Percentiles rank a stretch among this genome's conserved stretches.
Conservation (phyloP, 768 basidiomycete genomes). For the Leccinellum luteum region DNA sequence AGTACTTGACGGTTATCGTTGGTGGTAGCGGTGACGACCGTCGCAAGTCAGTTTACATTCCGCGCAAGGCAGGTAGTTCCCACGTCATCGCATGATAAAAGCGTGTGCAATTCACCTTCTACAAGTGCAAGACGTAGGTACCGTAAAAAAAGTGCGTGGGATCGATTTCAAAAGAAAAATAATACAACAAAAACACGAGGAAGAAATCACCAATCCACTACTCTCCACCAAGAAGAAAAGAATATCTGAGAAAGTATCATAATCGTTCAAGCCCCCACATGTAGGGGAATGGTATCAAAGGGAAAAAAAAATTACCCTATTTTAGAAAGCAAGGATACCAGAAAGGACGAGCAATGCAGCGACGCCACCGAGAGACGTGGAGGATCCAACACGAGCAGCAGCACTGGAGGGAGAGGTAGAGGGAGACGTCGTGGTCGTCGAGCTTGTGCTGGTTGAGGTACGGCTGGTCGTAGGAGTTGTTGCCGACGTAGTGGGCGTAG, state of each 20-base stretch:
- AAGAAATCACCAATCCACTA: neutral
- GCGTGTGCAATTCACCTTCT: too few relatives aligned
- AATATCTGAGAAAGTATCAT: neutral
- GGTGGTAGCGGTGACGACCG: too few relatives aligned
- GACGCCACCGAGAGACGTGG: conserved; percentile 18
- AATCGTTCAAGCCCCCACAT: conserved; percentile 11
- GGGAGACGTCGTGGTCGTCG: conserved; percentile 21
- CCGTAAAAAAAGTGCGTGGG: too few relatives aligned
- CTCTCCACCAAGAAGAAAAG: conserved; percentile 10
- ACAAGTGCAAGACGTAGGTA: neutral
- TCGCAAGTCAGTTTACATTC: neutral
- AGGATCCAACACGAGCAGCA: conserved; percentile 21
- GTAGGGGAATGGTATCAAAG: conserved; percentile 2
- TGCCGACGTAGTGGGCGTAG: conserved; percentile 35
- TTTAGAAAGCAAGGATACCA: conserved; percentile 21
- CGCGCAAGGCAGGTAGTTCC: neutral
- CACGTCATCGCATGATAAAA: neutral
- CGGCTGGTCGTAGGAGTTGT: conserved; percentile 36
- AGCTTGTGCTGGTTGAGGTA: neutral
- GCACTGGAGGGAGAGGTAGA: conserved; percentile 19
- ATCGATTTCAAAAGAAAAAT: neutral
- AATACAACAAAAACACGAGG: conserved; percentile 22
- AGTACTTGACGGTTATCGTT: neutral
- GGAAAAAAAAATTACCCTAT: neutral
- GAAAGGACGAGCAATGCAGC: conserved; percentile 22